phyloP scores from a whole-genome alignment of 345 rosid genomes.

The Anastatica hierochuntica region DNA sequence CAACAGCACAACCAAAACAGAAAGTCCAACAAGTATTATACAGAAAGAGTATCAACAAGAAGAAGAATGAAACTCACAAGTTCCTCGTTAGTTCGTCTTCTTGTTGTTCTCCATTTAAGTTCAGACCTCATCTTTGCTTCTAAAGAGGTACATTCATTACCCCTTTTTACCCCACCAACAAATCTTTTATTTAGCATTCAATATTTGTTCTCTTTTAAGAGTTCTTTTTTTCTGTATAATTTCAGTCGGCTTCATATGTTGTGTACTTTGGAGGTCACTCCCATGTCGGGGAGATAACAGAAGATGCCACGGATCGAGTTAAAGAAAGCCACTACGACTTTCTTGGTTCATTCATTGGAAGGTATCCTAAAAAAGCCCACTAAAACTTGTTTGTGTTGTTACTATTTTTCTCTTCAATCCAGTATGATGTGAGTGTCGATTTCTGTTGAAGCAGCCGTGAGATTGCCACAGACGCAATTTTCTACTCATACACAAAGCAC shows the following conservation, averaged over 20 bases:
- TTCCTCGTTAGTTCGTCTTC: neutral
- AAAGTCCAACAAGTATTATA: too few relatives aligned
- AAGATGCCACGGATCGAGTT: conserved; percentile 31
- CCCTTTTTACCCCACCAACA: too few relatives aligned
- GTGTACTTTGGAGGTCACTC: conserved; percentile 79
- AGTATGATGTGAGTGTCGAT: too few relatives aligned
- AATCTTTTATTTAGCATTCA: too few relatives aligned
- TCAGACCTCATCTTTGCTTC: conserved; percentile 34
- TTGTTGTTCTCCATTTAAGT: too few relatives aligned
- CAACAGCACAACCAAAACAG: neutral
- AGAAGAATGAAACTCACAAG: conserved; percentile 19
- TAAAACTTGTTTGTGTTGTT: neutral
- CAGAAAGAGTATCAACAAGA: conserved; percentile 6
- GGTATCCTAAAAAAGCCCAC: conserved; percentile 29
- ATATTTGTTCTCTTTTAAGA: too few relatives aligned
- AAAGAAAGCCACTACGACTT: conserved; percentile 48
- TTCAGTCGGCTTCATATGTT: too few relatives aligned
- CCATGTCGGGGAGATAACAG: conserved; percentile 32
- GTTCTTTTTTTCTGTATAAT: too few relatives aligned
- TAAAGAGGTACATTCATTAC: conserved; percentile 37
- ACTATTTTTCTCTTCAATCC: too few relatives aligned
- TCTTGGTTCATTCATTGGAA: conserved; percentile 58
- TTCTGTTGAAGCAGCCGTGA: conserved; percentile 30
- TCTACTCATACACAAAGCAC: conserved; percentile 63
- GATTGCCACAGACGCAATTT: conserved; percentile 41